Evolutionary conservation across 768 basidiomycete species (phyloP).

Genomic region (Psilocybe azurescens): DNA sequence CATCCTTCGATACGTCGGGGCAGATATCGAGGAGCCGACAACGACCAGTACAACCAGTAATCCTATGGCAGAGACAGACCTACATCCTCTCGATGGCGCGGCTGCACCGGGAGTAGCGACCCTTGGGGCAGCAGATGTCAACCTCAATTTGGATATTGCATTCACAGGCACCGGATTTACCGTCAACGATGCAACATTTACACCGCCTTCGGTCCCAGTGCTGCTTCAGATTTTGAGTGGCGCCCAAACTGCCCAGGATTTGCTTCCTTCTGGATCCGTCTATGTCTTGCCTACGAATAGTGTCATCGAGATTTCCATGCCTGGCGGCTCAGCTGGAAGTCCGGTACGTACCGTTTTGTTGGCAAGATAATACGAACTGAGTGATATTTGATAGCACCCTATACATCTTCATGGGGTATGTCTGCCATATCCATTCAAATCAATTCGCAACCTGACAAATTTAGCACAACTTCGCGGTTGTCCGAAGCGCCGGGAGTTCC

Average conservation of each 20-base stretch:
- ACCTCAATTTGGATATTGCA: slow-evolving; percentile 32
- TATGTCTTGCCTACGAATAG: slow-evolving; percentile 45
- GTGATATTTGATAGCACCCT: slow-evolving; percentile 34
- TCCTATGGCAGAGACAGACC: slow-evolving; percentile 39
- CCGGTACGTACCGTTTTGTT: slow-evolving; percentile 32
- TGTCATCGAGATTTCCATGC: slow-evolving; percentile 51
- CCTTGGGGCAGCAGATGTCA: slow-evolving; percentile 42
- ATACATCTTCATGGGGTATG: slow-evolving; percentile 48
- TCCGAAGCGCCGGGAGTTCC: slow-evolving; percentile 43
- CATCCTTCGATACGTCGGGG: slow-evolving; percentile 54
- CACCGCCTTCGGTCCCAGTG: slow-evolving; percentile 44
- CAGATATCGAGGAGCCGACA: slow-evolving; percentile 40
- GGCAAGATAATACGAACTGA: no score
- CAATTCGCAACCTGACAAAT: neutral
- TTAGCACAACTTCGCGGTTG: slow-evolving; percentile 42
- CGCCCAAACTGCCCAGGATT: slow-evolving; percentile 32
- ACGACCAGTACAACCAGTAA: slow-evolving; percentile 31
- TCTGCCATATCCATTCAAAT: neutral
- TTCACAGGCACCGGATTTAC: slow-evolving; percentile 25
- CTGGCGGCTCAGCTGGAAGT: slow-evolving; percentile 37
- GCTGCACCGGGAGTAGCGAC: slow-evolving; percentile 34
- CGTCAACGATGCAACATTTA: slow-evolving; percentile 26
- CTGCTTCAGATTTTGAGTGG: slow-evolving; percentile 52
- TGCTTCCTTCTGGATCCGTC: slow-evolving; percentile 44
- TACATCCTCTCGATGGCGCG: slow-evolving; percentile 34